Evolutionary conservation across 805 yeast genomes (phyloP), one percentile per base, ranked within the genome.

Genomic region (Jamesozyma rosinii): DNA sequence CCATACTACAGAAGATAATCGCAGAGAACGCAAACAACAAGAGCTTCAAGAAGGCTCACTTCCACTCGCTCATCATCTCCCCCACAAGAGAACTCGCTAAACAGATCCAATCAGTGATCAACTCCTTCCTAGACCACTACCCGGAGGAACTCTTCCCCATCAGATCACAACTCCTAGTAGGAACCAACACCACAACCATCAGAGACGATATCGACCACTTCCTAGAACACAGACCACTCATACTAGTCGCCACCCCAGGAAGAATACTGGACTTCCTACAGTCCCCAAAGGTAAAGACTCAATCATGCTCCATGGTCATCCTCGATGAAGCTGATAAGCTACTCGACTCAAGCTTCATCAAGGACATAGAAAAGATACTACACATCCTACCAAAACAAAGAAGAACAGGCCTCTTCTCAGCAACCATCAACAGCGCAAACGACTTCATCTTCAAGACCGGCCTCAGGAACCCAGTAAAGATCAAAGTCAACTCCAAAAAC

Each of bases 271-370:
- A 92, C 47, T 79, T 92, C 53, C 57, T 89, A 18, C 65, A 75
- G 10, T 50, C 58, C 6, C 73, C 83, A 6, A 64, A 71, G 14
- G 82, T 88, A 3, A 76, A 75, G 49, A 72, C 87, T 0, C 65
- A 67, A 4, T 71, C 82, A 3, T 72, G 88, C 40, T 94, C 86
- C 50, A 74, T 83, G 32, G 71, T 85, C 11, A 79, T 92, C 4
- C 61, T 92, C 34, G 98, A 92, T 61, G 97, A 92, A 64, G 97
- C 97, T 5, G 98, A 92, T 56, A 76, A 87, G 51, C 69, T 90
- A 30, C 68, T 90, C 29, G 97, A 89, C 58, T 61, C 79, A 22
- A 83, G 88, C 33, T 87, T 88, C 58, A 76, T 75, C 22, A 69
- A 68, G 35, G 88, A 87, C 36, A 77, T 85, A 35, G 76, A 79